Evolutionary conservation across 345 rosid genomes (phyloP), one percentile per base, ranked within the genome.

Genomic region (Streptanthus diversifolius): DNA sequence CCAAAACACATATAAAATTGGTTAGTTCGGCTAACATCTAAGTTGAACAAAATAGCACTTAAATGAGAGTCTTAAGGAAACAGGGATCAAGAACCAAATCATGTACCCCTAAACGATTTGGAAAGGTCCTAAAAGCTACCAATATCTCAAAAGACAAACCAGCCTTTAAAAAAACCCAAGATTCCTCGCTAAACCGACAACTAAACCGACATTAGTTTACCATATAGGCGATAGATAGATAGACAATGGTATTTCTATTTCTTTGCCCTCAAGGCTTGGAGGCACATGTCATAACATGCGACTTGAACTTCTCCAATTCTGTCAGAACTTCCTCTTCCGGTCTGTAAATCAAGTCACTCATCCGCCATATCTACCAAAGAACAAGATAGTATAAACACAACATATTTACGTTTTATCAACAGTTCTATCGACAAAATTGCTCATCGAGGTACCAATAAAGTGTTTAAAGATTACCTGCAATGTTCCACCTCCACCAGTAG

Each of bases 401-500:
- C 69, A 15, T 12, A 52, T 22, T 15, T 17, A 19, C 5, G 18
- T 21, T 9, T 22, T 2, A n/a, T n/a, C n/a, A n/a, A n/a, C n/a
- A n/a, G n/a, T n/a, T n/a, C n/a, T 33, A 17, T 33, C 49, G 3
- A 35, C 12, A 32, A 68, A 40, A 19, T 61, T 68, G 33, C 18
- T 32, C 35, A 32, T 18, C 3, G 4, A 53, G 49, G 29, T 43
- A 68, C 27, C 18, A 54, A 35, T 21, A 21, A 14, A 36, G 6
- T 22, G 47, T 51, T 53, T 35, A 9, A 24, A 69, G 35, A 65
- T 61, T 54, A 76, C 79, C 79, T 93, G 97, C 71, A 93, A 76
- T 43, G 98, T 93, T 21, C 98, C 97, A 3, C 98, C 98, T 64
- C 97, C 98, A 52, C 97, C 97, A 13, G 91, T 88, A 18, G 86